phyloP scores from a whole-genome alignment of 1,139 yeast species.

The Kodamaea sp. region DNA sequence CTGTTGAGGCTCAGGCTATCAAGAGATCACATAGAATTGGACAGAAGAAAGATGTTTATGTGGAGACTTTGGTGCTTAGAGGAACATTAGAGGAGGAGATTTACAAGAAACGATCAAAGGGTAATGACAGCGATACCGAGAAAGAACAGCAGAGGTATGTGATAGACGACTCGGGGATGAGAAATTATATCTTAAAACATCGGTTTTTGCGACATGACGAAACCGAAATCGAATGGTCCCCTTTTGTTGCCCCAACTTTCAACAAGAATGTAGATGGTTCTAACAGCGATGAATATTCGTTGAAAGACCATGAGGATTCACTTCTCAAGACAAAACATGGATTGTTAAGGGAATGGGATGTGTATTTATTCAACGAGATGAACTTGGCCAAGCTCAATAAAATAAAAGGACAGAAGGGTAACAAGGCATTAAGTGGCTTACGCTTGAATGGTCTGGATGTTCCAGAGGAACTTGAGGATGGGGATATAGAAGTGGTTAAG shows the following conservation, averaged over 20 bases:
- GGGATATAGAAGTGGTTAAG: too few species aligned
- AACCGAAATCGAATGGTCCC: slow-evolving; percentile 30
- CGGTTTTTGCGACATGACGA: slow-evolving; percentile 39
- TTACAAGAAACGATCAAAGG: slow-evolving; percentile 33
- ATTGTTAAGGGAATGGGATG: slow-evolving; percentile 35
- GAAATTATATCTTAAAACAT: slow-evolving; percentile 53
- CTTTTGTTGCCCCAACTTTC: slow-evolving; percentile 26
- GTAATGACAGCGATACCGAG: slow-evolving; percentile 8
- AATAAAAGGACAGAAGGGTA: slow-evolving; percentile 25
- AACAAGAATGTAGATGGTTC: background rate
- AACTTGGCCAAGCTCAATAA: slow-evolving; percentile 38
- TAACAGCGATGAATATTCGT: slow-evolving; percentile 21
- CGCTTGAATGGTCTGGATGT: too few species aligned
- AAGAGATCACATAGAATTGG: slow-evolving; percentile 77
- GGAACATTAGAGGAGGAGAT: slow-evolving; percentile 70
- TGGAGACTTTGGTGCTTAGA: slow-evolving; percentile 63
- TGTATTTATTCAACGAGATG: slow-evolving; percentile 46
- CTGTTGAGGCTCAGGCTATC: slow-evolving; percentile 72
- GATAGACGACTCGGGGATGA: slow-evolving; percentile 60
- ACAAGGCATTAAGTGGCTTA: too few species aligned
- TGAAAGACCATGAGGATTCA: slow-evolving; percentile 22
- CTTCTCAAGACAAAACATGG: slow-evolving; percentile 4
- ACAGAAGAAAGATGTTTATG: slow-evolving; percentile 55
- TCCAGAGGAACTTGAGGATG: too few species aligned
- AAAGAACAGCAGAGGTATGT: slow-evolving; percentile 31